Percentiles rank a stretch among this genome's conserved stretches.
These are phyloP conservation scores for Xylariaceae sp. DNA, from an alignment of 2,329 filamentous ascomycete genomes.

Conservation along the genomic window DNA sequence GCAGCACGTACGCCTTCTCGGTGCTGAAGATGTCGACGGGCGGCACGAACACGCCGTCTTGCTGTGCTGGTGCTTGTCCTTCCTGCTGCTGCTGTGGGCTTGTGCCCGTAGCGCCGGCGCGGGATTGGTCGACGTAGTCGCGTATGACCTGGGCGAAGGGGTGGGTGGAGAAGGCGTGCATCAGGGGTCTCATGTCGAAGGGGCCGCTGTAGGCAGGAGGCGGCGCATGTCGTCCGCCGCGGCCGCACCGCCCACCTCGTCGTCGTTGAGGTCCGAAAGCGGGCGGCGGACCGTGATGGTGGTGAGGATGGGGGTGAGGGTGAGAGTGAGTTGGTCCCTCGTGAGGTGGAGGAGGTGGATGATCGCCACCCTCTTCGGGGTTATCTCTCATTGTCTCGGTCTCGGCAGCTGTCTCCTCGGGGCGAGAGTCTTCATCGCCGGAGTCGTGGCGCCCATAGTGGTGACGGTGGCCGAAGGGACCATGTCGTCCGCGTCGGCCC, in stretches of 20 bases:
- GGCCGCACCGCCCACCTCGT: conserved; percentile 29
- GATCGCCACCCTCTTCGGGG: conserved; percentile 23
- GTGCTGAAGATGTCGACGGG: conserved; percentile 80
- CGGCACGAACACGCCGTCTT: conserved; percentile 58
- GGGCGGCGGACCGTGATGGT: conserved; percentile 33
- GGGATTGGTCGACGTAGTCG: conserved; percentile 44
- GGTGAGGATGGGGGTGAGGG: conserved; percentile 29
- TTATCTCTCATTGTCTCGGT: conserved; percentile 40
- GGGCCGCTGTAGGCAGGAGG: conserved; percentile 33
- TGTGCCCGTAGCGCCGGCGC: conserved; percentile 27
- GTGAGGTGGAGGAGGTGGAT: conserved; percentile 25
- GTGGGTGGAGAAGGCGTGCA: conserved; percentile 49
- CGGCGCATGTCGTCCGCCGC: conserved; percentile 28
- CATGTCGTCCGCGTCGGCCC: conserved; percentile 24
- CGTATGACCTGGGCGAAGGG: conserved; percentile 51
- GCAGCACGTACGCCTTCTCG: conserved; percentile 67
- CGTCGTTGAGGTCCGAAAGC: conserved; percentile 27
- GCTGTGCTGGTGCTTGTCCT: conserved; percentile 29
- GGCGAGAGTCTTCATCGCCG: conserved; percentile 37
- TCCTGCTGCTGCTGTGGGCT: conserved; percentile 17
- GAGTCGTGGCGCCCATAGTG: conserved; percentile 35
- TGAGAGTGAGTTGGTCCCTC: conserved; percentile 25
- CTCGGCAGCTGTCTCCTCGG: conserved; percentile 46
- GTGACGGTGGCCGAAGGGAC: conserved; percentile 32
- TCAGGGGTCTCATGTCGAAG: conserved; percentile 48